Evolutionary conservation across 306 rosid species (phyloP).

Genomic region (Senna tora): DNA sequence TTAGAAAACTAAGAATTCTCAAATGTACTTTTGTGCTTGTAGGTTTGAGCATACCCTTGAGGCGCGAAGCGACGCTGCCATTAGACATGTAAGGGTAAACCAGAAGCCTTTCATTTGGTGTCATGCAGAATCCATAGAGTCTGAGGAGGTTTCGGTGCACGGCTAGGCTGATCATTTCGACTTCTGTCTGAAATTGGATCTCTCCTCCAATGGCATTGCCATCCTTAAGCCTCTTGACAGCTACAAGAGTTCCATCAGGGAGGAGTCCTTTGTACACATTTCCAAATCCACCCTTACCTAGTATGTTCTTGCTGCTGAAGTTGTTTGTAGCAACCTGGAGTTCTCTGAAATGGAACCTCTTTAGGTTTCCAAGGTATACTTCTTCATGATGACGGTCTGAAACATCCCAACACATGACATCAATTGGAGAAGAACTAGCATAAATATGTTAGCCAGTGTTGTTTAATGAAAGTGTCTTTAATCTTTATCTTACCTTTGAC

Average conservation of each 20-base stretch:
- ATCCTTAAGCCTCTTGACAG: slow-evolving; percentile 94
- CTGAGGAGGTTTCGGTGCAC: slow-evolving; percentile 89
- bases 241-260: slow-evolving; percentile 75
- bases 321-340: slow-evolving; percentile 85
- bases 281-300: slow-evolving; percentile 95
- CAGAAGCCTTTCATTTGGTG: slow-evolving; percentile 80
- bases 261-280: slow-evolving; percentile 90
- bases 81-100: slow-evolving; percentile 94
- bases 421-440: not conserved
- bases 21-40: not conserved
- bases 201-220: slow-evolving; percentile 83
- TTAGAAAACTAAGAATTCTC: too few species aligned
- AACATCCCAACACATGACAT: slow-evolving; percentile 17
- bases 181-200: slow-evolving; percentile 94
- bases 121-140: slow-evolving; percentile 79
- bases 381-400: slow-evolving; percentile 81
- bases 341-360: slow-evolving; percentile 82
- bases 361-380: slow-evolving; percentile 87
- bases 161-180: slow-evolving; percentile 96
- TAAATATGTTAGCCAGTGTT: too few species aligned
- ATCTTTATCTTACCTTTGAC: slow-evolving; percentile 55
- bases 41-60: slow-evolving; percentile 58
- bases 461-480: not conserved
- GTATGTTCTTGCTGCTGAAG: slow-evolving; percentile 85
- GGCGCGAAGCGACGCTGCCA: slow-evolving; percentile 94